phyloP scores from a whole-genome alignment of 2,329 filamentous ascomycete species.

The Ophiocordyceps unilateralis region DNA sequence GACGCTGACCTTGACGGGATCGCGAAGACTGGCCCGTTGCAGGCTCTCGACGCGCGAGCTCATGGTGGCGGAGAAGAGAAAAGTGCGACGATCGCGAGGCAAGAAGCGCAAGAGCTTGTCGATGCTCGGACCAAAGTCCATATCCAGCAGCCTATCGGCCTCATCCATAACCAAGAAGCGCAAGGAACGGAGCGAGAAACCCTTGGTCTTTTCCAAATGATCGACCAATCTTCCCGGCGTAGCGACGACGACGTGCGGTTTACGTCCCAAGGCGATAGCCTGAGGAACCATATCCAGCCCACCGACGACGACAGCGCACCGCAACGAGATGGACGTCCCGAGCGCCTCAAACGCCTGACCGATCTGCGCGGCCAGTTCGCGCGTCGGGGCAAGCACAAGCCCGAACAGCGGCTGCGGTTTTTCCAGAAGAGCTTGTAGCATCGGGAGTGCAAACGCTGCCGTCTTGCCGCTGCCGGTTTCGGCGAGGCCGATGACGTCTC shows the following conservation, averaged over 20 bases:
- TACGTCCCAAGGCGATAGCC: conserved; percentile 81
- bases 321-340: conserved; percentile 72
- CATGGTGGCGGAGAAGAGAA: conserved; percentile 89
- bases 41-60: conserved; percentile 83
- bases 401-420: conserved; percentile 74
- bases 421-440: conserved; percentile 78
- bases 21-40: conserved; percentile 73
- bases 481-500: conserved; percentile 83
- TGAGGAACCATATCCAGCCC: conserved; percentile 94
- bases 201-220: conserved; percentile 92
- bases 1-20: conserved; percentile 70
- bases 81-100: conserved; percentile 61
- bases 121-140: conserved; percentile 83
- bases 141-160: conserved; percentile 77
- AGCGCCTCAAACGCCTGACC: conserved; percentile 75
- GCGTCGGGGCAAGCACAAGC: conserved; percentile 81
- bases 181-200: conserved; percentile 66
- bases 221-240: conserved; percentile 81
- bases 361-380: conserved; percentile 87
- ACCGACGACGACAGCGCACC: conserved; percentile 73
- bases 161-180: conserved; percentile 93
- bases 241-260: conserved; percentile 84
- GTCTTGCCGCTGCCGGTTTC: conserved; percentile 96
- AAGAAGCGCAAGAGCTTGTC: conserved; percentile 88
- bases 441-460: conserved; percentile 82